Evolutionary conservation across 768 basidiomycete genomes (phyloP).

Genomic region (Clitopilus passeckerianus): DNA sequence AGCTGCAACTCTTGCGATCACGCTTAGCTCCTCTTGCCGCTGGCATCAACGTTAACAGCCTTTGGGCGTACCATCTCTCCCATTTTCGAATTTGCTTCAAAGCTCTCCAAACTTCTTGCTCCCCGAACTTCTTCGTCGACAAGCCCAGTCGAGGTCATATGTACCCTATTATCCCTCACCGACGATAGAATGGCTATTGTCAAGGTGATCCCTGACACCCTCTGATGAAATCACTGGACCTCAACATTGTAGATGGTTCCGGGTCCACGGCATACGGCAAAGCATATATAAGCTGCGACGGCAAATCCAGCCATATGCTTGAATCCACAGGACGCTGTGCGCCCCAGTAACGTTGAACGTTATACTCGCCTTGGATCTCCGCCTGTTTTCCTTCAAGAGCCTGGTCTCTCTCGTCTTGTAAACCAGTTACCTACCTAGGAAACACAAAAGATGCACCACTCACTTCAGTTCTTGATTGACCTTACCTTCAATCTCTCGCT

Average conservation of each 20-base stretch:
- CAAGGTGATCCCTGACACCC: background rate
- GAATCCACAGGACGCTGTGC: background rate
- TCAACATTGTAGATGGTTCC: background rate
- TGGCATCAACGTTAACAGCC: too few relatives aligned
- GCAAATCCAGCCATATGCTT: background rate
- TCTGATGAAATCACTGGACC: background rate
- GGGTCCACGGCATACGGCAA: background rate
- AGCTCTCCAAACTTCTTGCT: too few relatives aligned
- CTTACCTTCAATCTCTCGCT: background rate
- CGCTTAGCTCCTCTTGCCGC: too few relatives aligned
- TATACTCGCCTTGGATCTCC: background rate
- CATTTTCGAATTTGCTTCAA: too few relatives aligned
- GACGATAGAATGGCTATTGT: background rate
- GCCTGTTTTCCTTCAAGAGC: background rate
- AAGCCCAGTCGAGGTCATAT: too few relatives aligned
- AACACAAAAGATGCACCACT: background rate
- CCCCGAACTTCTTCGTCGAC: too few relatives aligned
- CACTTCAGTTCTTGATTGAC: background rate
- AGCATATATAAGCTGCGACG: background rate
- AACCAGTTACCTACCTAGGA: background rate
- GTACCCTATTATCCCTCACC: too few relatives aligned
- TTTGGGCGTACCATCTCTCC: too few relatives aligned
- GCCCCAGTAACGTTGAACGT: background rate
- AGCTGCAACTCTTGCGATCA: too few relatives aligned
- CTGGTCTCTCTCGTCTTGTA: background rate